These are phyloP conservation scores for Pyrrhoderma noxium DNA, from an alignment of 1,284 basidiomycete species.

Conservation along the genomic window DNA sequence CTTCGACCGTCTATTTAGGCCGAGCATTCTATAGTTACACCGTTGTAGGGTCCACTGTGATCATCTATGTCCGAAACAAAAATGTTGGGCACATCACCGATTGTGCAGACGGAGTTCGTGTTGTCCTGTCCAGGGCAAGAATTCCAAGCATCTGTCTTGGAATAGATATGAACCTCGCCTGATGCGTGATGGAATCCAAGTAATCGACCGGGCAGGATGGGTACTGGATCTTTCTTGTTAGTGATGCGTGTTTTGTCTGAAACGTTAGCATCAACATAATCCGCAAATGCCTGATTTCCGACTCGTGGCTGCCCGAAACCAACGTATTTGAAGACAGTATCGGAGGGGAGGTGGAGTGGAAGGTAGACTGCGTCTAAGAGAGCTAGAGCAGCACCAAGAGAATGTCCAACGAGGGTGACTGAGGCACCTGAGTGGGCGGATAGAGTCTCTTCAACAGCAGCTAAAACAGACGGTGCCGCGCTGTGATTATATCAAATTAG, in stretches of 20 bases:
- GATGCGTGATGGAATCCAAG: constrained; percentile 26
- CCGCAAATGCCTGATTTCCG: constrained; percentile 24
- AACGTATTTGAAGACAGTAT: constrained; percentile 33
- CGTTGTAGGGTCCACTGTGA: constrained; percentile 22
- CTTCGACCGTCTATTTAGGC: too few species aligned
- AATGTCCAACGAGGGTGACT: constrained; percentile 34
- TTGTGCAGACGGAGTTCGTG: constrained; percentile 15
- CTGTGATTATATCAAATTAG: constrained; percentile 20
- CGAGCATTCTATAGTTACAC: constrained; percentile 21
- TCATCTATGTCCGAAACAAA: constrained; percentile 17
- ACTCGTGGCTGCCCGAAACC: constrained; percentile 38
- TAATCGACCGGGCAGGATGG: constrained; percentile 27
- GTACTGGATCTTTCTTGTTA: constrained; percentile 27
- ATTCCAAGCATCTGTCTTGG: constrained; percentile 19
- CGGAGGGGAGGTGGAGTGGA: constrained; percentile 34
- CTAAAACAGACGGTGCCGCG: constrained; percentile 30
- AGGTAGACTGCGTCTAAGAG: constrained; percentile 43
- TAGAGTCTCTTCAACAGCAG: constrained; percentile 31
- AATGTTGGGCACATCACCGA: constrained; percentile 18
- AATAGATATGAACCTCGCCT: constrained; percentile 27
- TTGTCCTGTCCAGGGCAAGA: constrained; percentile 22
- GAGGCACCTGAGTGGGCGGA: constrained; percentile 24
- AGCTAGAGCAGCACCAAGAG: constrained; percentile 41
- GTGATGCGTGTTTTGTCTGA: constrained; percentile 24
- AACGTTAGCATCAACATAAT: constrained; percentile 21